Conservation (phyloP, 768 basidiomycete species). For the Hygrocybe coccinea region DNA sequence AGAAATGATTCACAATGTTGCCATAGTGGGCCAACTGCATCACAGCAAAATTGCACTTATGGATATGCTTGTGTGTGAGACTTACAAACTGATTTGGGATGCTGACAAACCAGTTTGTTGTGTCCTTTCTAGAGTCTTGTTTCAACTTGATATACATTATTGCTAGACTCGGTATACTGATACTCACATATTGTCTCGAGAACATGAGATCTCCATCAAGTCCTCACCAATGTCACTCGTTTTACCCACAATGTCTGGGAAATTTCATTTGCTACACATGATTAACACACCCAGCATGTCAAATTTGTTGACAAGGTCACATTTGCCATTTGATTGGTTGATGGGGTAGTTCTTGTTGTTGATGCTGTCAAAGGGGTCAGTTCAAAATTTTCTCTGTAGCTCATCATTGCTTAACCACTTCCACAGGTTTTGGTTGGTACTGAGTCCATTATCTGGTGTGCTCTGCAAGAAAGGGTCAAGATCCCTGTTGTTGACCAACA, state of each 20-base stretch:
- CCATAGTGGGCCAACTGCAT: slow-evolving; percentile 93
- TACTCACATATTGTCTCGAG: slow-evolving; percentile 83
- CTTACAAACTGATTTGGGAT: slow-evolving; percentile 92
- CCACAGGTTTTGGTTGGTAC: slow-evolving; percentile 86
- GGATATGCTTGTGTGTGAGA: slow-evolving; percentile 97
- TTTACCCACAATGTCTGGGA: slow-evolving; percentile 76
- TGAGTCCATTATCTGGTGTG: slow-evolving; percentile 82
- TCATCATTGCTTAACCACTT: slow-evolving; percentile 5
- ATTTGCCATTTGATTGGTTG: slow-evolving; percentile 75
- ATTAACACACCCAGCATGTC: slow-evolving; percentile 96
- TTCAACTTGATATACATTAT: slow-evolving; percentile 11
- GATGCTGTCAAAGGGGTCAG: slow-evolving; percentile 96
- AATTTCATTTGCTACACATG: slow-evolving; percentile 88
- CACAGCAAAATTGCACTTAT: slow-evolving; percentile 96
- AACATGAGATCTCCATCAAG: slow-evolving; percentile 91
- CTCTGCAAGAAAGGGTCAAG: slow-evolving; percentile 82
- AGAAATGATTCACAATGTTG: slow-evolving; percentile 93
- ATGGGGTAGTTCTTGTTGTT: slow-evolving; percentile 90
- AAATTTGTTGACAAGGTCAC: slow-evolving; percentile 99
- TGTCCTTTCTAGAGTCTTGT: not conserved
- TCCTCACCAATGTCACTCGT: slow-evolving; percentile 95
- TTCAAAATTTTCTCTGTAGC: slow-evolving; percentile 4
- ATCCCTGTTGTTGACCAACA: too few relatives aligned
- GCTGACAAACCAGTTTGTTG: slow-evolving; percentile 76
- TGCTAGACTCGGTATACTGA: slow-evolving; percentile 92